Evolutionary conservation across 2,329 filamentous ascomycete genomes (phyloP).

Genomic region (Sclerotinia borealis): DNA sequence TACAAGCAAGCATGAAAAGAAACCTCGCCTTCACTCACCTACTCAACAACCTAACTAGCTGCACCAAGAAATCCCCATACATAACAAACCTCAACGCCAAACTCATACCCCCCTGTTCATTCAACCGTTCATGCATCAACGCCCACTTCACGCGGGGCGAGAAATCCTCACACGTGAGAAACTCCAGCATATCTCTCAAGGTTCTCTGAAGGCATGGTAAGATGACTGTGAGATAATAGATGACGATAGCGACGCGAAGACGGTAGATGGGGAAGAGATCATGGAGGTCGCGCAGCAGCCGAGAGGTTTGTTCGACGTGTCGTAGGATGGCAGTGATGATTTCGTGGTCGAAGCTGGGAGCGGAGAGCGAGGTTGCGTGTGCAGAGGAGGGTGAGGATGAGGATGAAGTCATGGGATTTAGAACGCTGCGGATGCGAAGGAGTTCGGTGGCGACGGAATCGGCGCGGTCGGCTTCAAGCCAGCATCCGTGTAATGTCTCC

Average conservation of each 20-base stretch:
- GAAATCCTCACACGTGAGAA: conserved; percentile 45
- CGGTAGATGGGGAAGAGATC: conserved; percentile 49
- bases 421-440: conserved; percentile 41
- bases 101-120: conserved; percentile 44
- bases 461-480: conserved; percentile 47
- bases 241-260: conserved; percentile 43
- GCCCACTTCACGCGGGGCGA: conserved; percentile 48
- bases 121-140: conserved; percentile 52
- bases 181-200: conserved; percentile 46
- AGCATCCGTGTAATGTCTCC: conserved; percentile 41
- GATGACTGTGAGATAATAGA: conserved; percentile 50
- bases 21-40: conserved; percentile 36
- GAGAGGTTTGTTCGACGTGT: conserved; percentile 33
- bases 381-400: neutral
- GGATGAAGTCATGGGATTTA: conserved; percentile 33
- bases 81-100: conserved; percentile 49
- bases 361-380: neutral
- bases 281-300: conserved; percentile 47
- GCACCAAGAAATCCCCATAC: conserved; percentile 49
- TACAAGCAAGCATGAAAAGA: neutral
- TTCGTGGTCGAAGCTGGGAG: conserved; percentile 29
- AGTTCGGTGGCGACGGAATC: conserved; percentile 43
- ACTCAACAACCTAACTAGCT: conserved; percentile 45
- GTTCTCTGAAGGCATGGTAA: conserved; percentile 50
- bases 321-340: conserved; percentile 42